Base-by-base conservation (phyloP, 202 grass and related monocot species). In the Digitaria exilis region DNA sequence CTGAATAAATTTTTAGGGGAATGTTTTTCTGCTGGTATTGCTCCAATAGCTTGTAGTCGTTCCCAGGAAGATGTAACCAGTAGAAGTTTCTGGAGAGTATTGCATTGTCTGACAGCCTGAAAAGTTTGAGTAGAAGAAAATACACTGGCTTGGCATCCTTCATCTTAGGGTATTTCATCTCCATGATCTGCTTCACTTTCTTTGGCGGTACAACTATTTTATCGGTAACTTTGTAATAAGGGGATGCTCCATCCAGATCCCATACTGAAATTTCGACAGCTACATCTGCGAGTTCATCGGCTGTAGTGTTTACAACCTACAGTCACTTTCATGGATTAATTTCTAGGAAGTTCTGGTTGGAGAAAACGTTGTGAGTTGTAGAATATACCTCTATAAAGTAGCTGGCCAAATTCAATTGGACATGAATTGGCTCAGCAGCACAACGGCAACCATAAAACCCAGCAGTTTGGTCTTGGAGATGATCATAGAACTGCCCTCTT, bases 401-500 rank as follows among this genome's bases (percentile, higher is more conserved):
- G 75, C 49, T 95, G 41, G 49, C 87, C 75, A 98, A 73, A 92
- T 98, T 98, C 49, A 98, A 75, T 49, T 98, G 96, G 48, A 98
- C 90, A 84, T 95, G 93, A 83, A 95, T 81, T 19, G 92, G 92
- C 73, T 93, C 85, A 65, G 90, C 85, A 79, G 96, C 96, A 86
- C 85, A 94, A 52, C 91, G 92, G 21, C 96, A 98, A 58, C 92
- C 93, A 76, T 90, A 95, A 87, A 98, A 93, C 26, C 96, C 96
- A 63, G 89, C 96, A 42, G 93, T 98, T 75, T 98, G 96, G 34
- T 98, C 93, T 58, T 86, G 92, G 75, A 98, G 92, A 72, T 98
- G 96, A 77, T 98, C 91, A 69, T 98, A 98, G 77, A 98, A 94
- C 77, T 98, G 96, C 45, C 96, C 96, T 85, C 93, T 80, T 60